A percentile compares a stretch with the other conserved stretches of the same genome.
Conservation (phyloP, 2,329 filamentous ascomycete species). For the Neopestalotiopsis sp. region DNA sequence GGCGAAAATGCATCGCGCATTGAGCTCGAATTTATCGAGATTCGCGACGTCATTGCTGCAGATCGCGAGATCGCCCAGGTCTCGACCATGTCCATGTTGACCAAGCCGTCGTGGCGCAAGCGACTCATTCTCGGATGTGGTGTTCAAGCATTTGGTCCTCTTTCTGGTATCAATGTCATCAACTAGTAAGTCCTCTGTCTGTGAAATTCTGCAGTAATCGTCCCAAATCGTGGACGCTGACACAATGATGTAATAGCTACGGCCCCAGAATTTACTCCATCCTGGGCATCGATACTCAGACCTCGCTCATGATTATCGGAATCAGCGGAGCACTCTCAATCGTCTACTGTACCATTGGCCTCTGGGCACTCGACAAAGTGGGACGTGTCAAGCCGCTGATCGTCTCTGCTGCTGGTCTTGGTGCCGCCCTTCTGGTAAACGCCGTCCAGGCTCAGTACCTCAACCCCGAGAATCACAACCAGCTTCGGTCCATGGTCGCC, state of each 20-base stretch:
- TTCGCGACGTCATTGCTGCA: conserved; percentile 43
- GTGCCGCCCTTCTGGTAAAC: conserved; percentile 26
- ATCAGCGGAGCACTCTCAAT: conserved; percentile 55
- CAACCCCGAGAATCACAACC: conserved; percentile 8
- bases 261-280: conserved; percentile 48
- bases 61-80: conserved; percentile 41
- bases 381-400: conserved; percentile 55
- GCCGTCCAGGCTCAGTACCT: conserved; percentile 12
- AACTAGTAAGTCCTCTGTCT: too few relatives aligned
- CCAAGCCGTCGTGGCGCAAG: conserved; percentile 48
- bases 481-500: conserved; percentile 32
- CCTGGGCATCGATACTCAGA: conserved; percentile 48
- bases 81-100: conserved; percentile 48
- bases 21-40: conserved; percentile 47
- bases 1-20: conserved; percentile 39
- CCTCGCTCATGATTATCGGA: conserved; percentile 55
- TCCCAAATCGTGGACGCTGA: too few relatives aligned
- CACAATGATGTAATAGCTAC: conserved; percentile 29
- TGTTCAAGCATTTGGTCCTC: conserved; percentile 54
- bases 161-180: conserved; percentile 53
- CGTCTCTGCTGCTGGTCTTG: conserved; percentile 39
- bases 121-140: conserved; percentile 52
- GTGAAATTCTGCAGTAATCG: too few relatives aligned
- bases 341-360: conserved; percentile 52
- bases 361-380: conserved; percentile 50